phyloP scores from a whole-genome alignment of 495 filamentous ascomycete genomes.

The Talaromyces borbonicus region DNA sequence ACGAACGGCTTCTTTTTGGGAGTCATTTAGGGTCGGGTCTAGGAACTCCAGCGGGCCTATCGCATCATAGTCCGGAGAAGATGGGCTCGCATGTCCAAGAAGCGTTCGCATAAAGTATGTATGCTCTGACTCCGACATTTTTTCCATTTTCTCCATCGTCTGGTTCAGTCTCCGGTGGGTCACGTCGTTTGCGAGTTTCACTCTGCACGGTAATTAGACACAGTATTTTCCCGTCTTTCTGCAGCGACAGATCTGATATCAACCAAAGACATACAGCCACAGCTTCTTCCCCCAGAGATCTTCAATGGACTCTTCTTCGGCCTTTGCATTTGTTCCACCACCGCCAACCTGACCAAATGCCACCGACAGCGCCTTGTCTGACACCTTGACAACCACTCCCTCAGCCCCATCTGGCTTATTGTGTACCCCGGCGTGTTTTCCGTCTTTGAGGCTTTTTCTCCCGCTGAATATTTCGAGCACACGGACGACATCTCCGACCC shows the following conservation, averaged over 20 bases:
- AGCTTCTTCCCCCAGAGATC: conserved; percentile 51
- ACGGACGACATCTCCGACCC: conserved; percentile 79
- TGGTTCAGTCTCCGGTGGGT: conserved; percentile 89
- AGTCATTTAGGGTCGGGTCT: conserved; percentile 74
- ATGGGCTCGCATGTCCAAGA: conserved; percentile 52
- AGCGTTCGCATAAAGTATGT: conserved; percentile 70
- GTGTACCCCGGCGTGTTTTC: conserved; percentile 25
- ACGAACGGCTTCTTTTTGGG: conserved; percentile 80
- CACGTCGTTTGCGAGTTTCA: conserved; percentile 94
- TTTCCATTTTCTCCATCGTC: conserved; percentile 70
- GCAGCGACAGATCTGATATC: no score
- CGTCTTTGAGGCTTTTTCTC: conserved; percentile 56
- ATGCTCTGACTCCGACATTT: conserved; percentile 60
- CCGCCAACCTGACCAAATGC: conserved; percentile 59
- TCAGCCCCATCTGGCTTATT: conserved; percentile 46
- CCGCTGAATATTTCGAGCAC: conserved; percentile 65
- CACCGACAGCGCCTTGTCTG: conserved; percentile 48
- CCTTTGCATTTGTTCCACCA: conserved; percentile 33
- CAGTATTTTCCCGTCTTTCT: neutral
- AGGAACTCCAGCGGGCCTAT: conserved; percentile 61
- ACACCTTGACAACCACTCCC: conserved; percentile 71
- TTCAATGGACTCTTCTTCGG: conserved; percentile 49
- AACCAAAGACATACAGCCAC: conserved; percentile 41
- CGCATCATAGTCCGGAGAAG: conserved; percentile 36
- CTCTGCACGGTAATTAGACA: conserved; percentile 25